A percentile compares a stretch with the other conserved stretches of the same genome.
phyloP scores from a whole-genome alignment of 78 protist genomes.

The Dictyostelium purpureum region DNA sequence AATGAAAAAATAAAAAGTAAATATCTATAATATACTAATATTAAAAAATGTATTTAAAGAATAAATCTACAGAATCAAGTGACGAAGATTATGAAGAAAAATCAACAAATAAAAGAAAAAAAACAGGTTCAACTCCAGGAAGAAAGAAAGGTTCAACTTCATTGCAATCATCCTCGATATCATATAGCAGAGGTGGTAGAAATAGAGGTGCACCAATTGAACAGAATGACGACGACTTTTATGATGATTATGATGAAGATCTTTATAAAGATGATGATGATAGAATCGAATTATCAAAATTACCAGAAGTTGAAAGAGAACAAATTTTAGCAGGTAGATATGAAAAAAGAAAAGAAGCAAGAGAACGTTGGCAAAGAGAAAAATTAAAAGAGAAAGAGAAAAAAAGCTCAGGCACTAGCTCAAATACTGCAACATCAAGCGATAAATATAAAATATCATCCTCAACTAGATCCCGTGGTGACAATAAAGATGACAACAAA shows the following conservation, averaged over 20 bases:
- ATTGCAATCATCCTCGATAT: not conserved
- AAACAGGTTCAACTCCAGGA: not conserved
- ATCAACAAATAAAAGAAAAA: not conserved
- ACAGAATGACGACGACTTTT: conserved; percentile 12
- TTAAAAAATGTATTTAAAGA: not conserved
- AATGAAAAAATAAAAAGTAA: no score
- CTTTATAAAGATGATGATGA: conserved; percentile 65
- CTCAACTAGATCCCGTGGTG: conserved; percentile 15
- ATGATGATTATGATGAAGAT: conserved; percentile 58
- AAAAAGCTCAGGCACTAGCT: not conserved
- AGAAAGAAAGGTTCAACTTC: conserved; percentile 24
- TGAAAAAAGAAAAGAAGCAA: conserved; percentile 48
- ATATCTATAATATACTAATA: not conserved
- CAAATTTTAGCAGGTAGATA: conserved; percentile 30
- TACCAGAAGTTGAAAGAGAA: conserved; percentile 67
- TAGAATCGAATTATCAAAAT: conserved; percentile 20
- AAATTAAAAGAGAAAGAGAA: not conserved
- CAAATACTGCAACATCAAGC: not conserved
- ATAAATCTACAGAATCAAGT: not conserved
- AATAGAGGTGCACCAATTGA: not conserved
- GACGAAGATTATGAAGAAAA: conserved; percentile 9
- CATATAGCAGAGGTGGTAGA: not conserved
- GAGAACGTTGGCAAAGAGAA: conserved; percentile 31
- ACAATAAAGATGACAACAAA: not conserved
- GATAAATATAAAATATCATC: not conserved